phyloP scores from a whole-genome alignment of 164 flowering plant genomes.

The Liquidambar formosana region DNA sequence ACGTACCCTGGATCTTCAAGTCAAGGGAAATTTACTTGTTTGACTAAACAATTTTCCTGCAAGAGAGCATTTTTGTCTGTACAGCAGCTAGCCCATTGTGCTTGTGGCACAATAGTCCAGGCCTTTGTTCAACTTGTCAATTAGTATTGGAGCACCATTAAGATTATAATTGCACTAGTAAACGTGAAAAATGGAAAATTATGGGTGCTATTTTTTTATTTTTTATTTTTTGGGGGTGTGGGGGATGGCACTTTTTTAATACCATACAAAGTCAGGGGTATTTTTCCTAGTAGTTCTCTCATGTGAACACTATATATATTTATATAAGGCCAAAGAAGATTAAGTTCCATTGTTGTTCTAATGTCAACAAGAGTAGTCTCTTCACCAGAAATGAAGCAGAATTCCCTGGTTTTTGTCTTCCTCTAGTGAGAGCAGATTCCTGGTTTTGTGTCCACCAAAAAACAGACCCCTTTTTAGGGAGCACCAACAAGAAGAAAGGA shows the following conservation, averaged over 20 bases:
- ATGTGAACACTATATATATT: conserved; percentile 13
- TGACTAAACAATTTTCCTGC: no score
- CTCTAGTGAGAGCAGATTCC: conserved; percentile 36
- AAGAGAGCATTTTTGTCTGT: no score
- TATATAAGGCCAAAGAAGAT: conserved; percentile 41
- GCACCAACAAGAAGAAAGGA: conserved; percentile 10
- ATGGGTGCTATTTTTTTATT: no score
- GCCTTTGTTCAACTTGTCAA: no score
- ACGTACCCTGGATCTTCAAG: no score
- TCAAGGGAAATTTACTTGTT: no score
- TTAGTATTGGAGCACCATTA: no score
- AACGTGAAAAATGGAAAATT: no score
- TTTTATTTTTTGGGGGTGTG: no score
- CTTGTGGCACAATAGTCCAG: no score
- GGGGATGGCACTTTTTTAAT: background rate
- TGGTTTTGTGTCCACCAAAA: conserved; percentile 32
- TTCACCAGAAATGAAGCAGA: conserved; percentile 42
- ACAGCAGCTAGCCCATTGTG: no score
- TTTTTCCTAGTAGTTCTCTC: conserved; percentile 4
- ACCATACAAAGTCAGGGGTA: conserved; percentile 9
- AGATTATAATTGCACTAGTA: no score
- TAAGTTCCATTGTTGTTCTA: conserved; percentile 20
- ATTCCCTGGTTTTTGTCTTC: conserved; percentile 54
- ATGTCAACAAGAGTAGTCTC: conserved; percentile 7
- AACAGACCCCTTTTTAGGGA: conserved; percentile 15